Conservation (phyloP, 805 yeast genomes). For the Lipomyces yamadae region DNA sequence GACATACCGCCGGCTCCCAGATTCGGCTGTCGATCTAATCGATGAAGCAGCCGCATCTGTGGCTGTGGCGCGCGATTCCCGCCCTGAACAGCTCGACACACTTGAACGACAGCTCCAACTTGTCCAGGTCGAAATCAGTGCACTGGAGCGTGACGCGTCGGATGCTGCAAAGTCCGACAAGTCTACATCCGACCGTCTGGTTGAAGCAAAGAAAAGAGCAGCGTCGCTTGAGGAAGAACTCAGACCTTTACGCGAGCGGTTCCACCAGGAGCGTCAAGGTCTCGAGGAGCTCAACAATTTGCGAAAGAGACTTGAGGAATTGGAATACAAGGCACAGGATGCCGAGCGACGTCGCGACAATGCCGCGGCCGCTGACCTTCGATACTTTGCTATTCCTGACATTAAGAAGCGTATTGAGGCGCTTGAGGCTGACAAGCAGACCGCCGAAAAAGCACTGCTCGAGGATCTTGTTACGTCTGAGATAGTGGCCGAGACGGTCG, state of each 20-base stretch:
- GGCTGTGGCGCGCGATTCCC: constrained; percentile 97
- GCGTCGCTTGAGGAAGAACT: constrained; percentile 86
- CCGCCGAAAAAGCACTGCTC: constrained; percentile 66
- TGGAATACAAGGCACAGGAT: constrained; percentile 89
- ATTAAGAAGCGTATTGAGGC: constrained; percentile 72
- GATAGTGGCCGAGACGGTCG: constrained; percentile 95
- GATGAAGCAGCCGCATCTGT: constrained; percentile 97
- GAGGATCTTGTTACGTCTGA: constrained; percentile 91
- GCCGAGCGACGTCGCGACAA: constrained; percentile 98
- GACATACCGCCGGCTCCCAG: constrained; percentile 95
- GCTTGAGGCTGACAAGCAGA: constrained; percentile 78
- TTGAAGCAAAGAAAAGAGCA: constrained; percentile 74
- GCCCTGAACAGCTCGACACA: constrained; percentile 94
- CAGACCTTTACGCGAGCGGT: constrained; percentile 82
- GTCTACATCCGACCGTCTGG: constrained; percentile 83
- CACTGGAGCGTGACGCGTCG: constrained; percentile 86
- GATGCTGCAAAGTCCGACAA: constrained; percentile 68
- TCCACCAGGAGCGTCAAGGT: constrained; percentile 83
- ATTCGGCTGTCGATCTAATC: constrained; percentile 93
- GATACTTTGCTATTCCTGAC: constrained; percentile 97
- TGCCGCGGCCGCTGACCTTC: constrained; percentile 90
- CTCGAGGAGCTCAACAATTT: constrained; percentile 88
- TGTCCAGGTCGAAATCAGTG: constrained; percentile 93
- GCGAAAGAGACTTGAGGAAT: constrained; percentile 87
- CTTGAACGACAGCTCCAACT: constrained; percentile 91